These are phyloP conservation scores for Intubia oerlemansii DNA, from an alignment of 2,329 filamentous ascomycete species.

Conservation along the genomic window DNA sequence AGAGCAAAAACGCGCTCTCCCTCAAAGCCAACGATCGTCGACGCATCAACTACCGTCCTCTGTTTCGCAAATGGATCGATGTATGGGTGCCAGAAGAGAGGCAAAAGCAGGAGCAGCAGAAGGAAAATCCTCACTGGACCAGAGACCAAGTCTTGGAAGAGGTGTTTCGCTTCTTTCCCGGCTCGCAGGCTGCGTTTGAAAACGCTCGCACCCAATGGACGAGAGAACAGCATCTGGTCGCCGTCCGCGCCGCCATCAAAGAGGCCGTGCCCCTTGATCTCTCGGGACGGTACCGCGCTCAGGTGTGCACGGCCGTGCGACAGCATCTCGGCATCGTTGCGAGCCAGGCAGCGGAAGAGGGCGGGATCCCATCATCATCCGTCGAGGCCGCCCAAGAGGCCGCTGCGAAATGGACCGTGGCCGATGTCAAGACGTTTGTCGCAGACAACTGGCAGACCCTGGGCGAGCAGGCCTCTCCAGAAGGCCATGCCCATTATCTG, in stretches of 20 bases:
- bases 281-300: conserved; percentile 13
- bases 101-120: conserved; percentile 2
- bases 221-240: conserved; percentile 17
- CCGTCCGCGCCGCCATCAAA: conserved; percentile 17
- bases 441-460: too few relatives aligned
- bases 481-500: too few relatives aligned
- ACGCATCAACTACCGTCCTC: conserved; percentile 29
- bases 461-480: too few relatives aligned
- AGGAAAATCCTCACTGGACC: too few relatives aligned
- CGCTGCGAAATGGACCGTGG: conserved; percentile 19
- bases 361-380: too few relatives aligned
- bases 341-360: background rate
- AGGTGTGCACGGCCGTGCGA: conserved; percentile 21
- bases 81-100: conserved; percentile 31
- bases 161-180: conserved; percentile 28
- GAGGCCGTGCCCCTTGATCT: conserved; percentile 9
- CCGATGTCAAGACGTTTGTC: too few relatives aligned
- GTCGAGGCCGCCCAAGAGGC: background rate
- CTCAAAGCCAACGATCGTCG: conserved; percentile 31
- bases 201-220: conserved; percentile 19
- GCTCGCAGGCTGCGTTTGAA: conserved; percentile 21
- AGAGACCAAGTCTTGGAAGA: too few relatives aligned
- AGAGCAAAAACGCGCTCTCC: conserved; percentile 7
- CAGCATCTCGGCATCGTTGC: conserved; percentile 7
- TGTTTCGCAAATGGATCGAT: conserved; percentile 39